Evolutionary conservation across 1,284 basidiomycete genomes (phyloP).

Genomic region (Phellinidium pouzarii): DNA sequence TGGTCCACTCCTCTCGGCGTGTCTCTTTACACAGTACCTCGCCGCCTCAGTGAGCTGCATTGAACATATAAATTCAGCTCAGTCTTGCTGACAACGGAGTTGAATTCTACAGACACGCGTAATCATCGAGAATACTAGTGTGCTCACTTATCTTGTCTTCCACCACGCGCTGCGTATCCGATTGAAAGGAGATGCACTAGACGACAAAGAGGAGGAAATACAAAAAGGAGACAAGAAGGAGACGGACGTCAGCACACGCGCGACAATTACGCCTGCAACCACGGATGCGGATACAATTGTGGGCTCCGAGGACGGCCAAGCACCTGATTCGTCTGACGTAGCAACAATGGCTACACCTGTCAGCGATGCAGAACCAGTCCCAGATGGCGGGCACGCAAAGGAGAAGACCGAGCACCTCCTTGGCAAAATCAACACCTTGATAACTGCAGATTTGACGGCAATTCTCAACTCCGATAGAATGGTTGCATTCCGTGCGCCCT

Average conservation of each 20-base stretch:
- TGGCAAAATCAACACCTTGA: slow-evolving; percentile 36
- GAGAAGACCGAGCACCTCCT: slow-evolving; percentile 34
- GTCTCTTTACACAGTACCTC: slow-evolving; percentile 8
- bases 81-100: background rate
- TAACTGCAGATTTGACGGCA: slow-evolving; percentile 24
- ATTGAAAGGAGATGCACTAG: slow-evolving; percentile 23
- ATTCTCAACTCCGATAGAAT: slow-evolving; percentile 18
- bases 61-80: background rate
- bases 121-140: slow-evolving; percentile 25
- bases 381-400: slow-evolving; percentile 15
- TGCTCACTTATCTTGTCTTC: slow-evolving; percentile 37
- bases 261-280: slow-evolving; percentile 2
- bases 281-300: slow-evolving; percentile 1
- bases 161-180: slow-evolving; percentile 38
- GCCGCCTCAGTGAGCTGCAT: slow-evolving; percentile 2
- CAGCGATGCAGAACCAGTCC: background rate
- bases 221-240: background rate
- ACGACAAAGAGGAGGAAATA: slow-evolving; percentile 4
- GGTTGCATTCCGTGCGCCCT: slow-evolving; percentile 8
- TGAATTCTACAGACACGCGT: background rate
- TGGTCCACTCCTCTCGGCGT: slow-evolving; percentile 11
- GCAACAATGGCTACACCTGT: background rate
- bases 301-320: background rate
- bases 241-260: background rate
- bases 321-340: background rate